phyloP scores from a whole-genome alignment of 495 filamentous ascomycete species.

The Neurospora sp. region DNA sequence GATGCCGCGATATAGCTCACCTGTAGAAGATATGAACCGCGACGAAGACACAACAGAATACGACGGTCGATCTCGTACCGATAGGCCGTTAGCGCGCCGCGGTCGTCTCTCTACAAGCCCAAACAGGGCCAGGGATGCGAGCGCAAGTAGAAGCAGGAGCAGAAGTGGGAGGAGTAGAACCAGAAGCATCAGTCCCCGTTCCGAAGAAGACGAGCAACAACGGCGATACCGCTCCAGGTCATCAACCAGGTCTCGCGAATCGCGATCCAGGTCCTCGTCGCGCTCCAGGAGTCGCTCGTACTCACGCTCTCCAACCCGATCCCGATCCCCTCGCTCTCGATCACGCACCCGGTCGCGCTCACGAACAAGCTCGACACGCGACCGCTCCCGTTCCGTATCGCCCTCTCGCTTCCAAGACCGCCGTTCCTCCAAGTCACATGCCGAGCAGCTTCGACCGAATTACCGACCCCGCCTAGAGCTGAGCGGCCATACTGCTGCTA shows the following conservation, averaged over 20 bases:
- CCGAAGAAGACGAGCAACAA: conserved; percentile 11
- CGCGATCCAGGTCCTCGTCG: conserved; percentile 17
- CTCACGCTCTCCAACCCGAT: conserved; percentile 30
- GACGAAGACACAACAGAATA: not conserved
- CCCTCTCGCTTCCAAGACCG: conserved; percentile 13
- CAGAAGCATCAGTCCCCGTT: not conserved
- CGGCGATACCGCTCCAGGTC: conserved; percentile 26
- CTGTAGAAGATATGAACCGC: conserved; percentile 8
- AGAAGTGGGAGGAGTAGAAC: conserved; percentile 6
- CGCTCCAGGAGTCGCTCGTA: conserved; percentile 15
- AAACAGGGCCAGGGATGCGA: conserved; percentile 1
- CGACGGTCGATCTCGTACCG: conserved; percentile 1
- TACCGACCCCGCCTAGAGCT: conserved; percentile 37
- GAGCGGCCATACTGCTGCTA: conserved; percentile 62
- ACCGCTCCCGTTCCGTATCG: conserved; percentile 9
- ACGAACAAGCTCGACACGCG: conserved; percentile 14
- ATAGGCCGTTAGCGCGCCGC: conserved; percentile 31
- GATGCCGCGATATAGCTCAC: conserved; percentile 25
- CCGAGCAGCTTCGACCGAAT: conserved; percentile 19
- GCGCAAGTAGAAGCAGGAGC: conserved; percentile 18
- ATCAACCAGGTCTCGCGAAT: conserved; percentile 10
- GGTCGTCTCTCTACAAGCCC: conserved; percentile 26
- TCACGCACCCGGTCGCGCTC: conserved; percentile 16
- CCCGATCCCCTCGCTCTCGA: conserved; percentile 27
- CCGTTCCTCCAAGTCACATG: not conserved